Conservation (phyloP, 352 stramenopile species). For the Globisporangium takayamanum region DNA sequence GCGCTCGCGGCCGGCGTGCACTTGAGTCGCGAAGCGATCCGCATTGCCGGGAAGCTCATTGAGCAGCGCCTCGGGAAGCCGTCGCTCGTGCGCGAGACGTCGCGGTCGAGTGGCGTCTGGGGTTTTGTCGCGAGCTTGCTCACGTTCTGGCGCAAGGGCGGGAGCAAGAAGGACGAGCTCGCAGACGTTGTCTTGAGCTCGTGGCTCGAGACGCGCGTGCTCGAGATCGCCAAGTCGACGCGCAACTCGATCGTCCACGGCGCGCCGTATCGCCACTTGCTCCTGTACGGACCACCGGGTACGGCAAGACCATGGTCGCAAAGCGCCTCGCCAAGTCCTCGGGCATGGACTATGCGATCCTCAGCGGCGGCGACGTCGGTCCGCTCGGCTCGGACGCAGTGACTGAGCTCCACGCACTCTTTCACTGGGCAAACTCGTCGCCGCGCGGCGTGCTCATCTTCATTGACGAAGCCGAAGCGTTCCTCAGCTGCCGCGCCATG, state of each 20-base stretch:
- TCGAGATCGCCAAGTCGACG: conserved; percentile 56
- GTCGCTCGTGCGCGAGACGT: conserved; percentile 67
- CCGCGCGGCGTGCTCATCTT: conserved; percentile 79
- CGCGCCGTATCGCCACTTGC: conserved; percentile 73
- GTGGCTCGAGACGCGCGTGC: conserved; percentile 49
- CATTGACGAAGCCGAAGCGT: conserved; percentile 85
- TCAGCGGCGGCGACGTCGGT: conserved; percentile 81
- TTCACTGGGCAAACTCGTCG: conserved; percentile 75
- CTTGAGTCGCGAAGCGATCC: conserved; percentile 52
- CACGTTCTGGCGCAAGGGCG: conserved; percentile 15
- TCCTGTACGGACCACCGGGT: conserved; percentile 78
- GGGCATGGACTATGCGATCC: conserved; percentile 78
- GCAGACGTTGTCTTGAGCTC: conserved; percentile 52
- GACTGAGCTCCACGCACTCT: conserved; percentile 75
- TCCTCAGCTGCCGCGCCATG: conserved; percentile 64
- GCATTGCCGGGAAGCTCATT: conserved; percentile 49
- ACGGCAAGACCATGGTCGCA: conserved; percentile 88
- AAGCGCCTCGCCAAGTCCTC: conserved; percentile 60
- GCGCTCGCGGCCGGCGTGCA: conserved; percentile 51
- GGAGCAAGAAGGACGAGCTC: conserved; percentile 34
- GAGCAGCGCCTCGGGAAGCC: conserved; percentile 66
- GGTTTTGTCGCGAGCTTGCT: conserved; percentile 31
- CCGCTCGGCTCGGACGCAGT: conserved; percentile 69
- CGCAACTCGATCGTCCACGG: conserved; percentile 53
- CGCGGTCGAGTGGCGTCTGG: conserved; percentile 34